Evolutionary conservation across 257 asterid genomes (phyloP).

Genomic region (Rhazya stricta): DNA sequence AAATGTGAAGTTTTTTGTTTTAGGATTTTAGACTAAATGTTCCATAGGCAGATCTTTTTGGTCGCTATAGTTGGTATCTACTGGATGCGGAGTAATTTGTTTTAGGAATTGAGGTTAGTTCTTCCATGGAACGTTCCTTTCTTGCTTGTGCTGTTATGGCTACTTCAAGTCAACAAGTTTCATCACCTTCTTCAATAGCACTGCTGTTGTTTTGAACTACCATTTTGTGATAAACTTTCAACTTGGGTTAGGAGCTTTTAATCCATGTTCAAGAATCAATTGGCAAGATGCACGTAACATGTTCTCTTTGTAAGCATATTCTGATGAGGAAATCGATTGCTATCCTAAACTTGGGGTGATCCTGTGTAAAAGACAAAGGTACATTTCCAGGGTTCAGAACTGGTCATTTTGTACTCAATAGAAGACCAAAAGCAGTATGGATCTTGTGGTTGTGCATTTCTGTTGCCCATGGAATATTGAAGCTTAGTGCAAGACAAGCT

Average conservation of each 20-base stretch:
- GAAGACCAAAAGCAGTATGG: not conserved
- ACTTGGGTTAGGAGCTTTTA: not conserved
- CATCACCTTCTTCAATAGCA: not conserved
- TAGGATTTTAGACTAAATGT: not conserved
- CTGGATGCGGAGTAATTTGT: not conserved
- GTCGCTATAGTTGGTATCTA: not conserved
- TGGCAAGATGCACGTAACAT: not conserved
- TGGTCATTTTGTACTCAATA: not conserved
- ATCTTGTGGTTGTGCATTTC: not conserved
- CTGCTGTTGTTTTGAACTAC: not conserved
- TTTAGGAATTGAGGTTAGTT: not conserved
- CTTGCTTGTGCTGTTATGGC: not conserved
- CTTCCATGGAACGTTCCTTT: too few relatives aligned
- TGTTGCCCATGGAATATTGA: not conserved
- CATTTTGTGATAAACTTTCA: not conserved
- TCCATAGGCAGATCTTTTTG: not conserved
- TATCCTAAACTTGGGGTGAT: not conserved
- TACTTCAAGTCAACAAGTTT: not conserved
- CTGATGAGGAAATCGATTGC: not conserved
- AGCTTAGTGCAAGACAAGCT: not conserved
- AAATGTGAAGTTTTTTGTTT: not conserved
- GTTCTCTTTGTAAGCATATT: not conserved
- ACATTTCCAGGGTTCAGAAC: not conserved
- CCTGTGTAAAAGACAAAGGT: not conserved
- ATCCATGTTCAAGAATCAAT: not conserved